phyloP scores from a whole-genome alignment of 1,139 yeast genomes.

The Zygoascus meyerae region DNA sequence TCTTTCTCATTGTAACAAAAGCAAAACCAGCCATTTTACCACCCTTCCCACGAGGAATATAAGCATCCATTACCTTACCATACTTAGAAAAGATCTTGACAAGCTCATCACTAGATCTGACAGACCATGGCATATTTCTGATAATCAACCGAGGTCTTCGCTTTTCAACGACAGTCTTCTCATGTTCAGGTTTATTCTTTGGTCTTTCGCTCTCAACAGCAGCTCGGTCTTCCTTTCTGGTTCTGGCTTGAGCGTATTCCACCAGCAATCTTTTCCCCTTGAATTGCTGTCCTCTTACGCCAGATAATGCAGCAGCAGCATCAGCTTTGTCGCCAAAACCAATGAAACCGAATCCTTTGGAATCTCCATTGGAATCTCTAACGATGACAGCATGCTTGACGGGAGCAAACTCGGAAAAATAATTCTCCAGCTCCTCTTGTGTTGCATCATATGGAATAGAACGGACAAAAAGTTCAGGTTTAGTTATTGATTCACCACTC shows the following conservation, averaged over 20 bases:
- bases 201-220: constrained; percentile 26
- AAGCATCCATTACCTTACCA: constrained; percentile 86
- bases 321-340: constrained; percentile 85
- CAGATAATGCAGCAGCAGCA: constrained; percentile 65
- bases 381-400: constrained; percentile 94
- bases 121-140: constrained; percentile 94
- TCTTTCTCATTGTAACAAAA: constrained; percentile 83
- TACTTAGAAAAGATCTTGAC: constrained; percentile 64
- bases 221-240: constrained; percentile 43
- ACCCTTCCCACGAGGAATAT: constrained; percentile 80
- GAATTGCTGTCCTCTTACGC: constrained; percentile 61
- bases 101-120: constrained; percentile 68
- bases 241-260: constrained; percentile 90
- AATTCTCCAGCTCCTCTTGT: constrained; percentile 72
- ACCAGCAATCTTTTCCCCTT: constrained; percentile 63
- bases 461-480: constrained; percentile 61
- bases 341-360: constrained; percentile 95
- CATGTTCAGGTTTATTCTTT: constrained; percentile 17
- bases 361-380: constrained; percentile 59
- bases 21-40: constrained; percentile 95
- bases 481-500: background rate
- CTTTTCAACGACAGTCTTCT: constrained; percentile 37
- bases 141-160: constrained; percentile 80
- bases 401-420: constrained; percentile 87
- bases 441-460: constrained; percentile 77